A percentile compares a stretch with the other conserved stretches of the same genome.
These are phyloP conservation scores for Tulasnella sp. DNA, from an alignment of 768 basidiomycete genomes.

Conservation along the genomic window DNA sequence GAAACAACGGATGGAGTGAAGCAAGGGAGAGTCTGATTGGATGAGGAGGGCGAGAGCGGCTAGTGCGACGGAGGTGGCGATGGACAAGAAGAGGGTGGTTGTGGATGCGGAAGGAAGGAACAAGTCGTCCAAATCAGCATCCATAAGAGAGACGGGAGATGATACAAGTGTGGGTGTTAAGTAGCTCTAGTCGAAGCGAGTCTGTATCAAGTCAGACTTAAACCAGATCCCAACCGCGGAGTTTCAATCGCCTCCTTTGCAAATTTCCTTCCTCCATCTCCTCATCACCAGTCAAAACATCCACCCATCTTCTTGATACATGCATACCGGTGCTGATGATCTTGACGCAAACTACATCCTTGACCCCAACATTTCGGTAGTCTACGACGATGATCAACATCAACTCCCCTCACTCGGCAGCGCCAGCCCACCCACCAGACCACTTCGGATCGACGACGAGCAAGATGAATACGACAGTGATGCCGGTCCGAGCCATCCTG, in stretches of 20 bases:
- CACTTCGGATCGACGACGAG: constrained; percentile 20
- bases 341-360: constrained; percentile 71
- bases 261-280: background rate
- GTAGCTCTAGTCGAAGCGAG: too few relatives aligned
- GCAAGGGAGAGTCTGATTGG: constrained; percentile 11
- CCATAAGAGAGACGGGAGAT: too few relatives aligned
- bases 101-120: constrained; percentile 4
- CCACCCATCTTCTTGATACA: background rate
- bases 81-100: constrained; percentile 4
- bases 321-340: constrained; percentile 46
- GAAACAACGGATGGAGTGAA: constrained; percentile 4
- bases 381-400: constrained; percentile 44
- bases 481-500: constrained; percentile 21
- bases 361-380: constrained; percentile 47
- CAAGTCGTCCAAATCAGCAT: too few relatives aligned
- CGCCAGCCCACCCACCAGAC: constrained; percentile 3
- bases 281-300: constrained; percentile 4
- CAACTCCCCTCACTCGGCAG: constrained; percentile 23
- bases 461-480: constrained; percentile 32
- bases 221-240: too few relatives aligned
- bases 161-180: too few relatives aligned
- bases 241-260: background rate
- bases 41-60: constrained; percentile 12
- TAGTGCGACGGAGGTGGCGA: constrained; percentile 14
- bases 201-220: too few relatives aligned